Evolutionary conservation across 1,284 basidiomycete genomes (phyloP).

Genomic region (Schizophyllum amplum): DNA sequence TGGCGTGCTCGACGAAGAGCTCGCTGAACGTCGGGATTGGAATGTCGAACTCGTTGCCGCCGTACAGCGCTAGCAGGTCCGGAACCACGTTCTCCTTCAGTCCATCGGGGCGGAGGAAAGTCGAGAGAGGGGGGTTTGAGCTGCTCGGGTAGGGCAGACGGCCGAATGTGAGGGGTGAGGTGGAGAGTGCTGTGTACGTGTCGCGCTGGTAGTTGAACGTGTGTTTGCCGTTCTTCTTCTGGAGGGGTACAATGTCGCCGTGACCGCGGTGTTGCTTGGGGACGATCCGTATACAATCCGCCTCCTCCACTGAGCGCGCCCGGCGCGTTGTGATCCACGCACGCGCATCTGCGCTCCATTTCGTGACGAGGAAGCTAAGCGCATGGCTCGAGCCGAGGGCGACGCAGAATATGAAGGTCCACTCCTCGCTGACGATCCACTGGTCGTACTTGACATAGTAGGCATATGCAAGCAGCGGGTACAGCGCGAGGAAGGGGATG

Average conservation of each 20-base stretch:
- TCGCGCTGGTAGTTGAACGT: slow-evolving; percentile 96
- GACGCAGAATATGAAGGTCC: slow-evolving; percentile 92
- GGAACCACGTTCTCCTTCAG: slow-evolving; percentile 34
- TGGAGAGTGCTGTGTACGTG: slow-evolving; percentile 73
- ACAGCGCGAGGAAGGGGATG: slow-evolving; percentile 78
- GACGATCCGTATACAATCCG: slow-evolving; percentile 78
- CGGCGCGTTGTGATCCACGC: slow-evolving; percentile 72
- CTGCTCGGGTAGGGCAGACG: slow-evolving; percentile 90
- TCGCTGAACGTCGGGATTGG: slow-evolving; percentile 88
- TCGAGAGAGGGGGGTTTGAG: slow-evolving; percentile 57
- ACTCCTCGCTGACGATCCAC: slow-evolving; percentile 89
- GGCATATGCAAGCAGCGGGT: slow-evolving; percentile 86
- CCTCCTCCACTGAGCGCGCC: slow-evolving; percentile 61
- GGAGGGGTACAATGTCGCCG: slow-evolving; percentile 82
- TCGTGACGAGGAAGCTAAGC: slow-evolving; percentile 86
- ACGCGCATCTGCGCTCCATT: slow-evolving; percentile 80
- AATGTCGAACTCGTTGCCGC: slow-evolving; percentile 91
- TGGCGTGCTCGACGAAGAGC: slow-evolving; percentile 88
- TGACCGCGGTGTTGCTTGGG: slow-evolving; percentile 84
- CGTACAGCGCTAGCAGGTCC: slow-evolving; percentile 59
- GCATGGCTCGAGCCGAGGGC: slow-evolving; percentile 83
- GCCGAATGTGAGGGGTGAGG: slow-evolving; percentile 61
- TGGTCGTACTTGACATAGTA: slow-evolving; percentile 89
- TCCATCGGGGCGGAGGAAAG: slow-evolving; percentile 53
- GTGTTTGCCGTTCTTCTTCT: slow-evolving; percentile 62